phyloP scores from a whole-genome alignment of 306 rosid genomes.

The Acacia crassicarpa region DNA sequence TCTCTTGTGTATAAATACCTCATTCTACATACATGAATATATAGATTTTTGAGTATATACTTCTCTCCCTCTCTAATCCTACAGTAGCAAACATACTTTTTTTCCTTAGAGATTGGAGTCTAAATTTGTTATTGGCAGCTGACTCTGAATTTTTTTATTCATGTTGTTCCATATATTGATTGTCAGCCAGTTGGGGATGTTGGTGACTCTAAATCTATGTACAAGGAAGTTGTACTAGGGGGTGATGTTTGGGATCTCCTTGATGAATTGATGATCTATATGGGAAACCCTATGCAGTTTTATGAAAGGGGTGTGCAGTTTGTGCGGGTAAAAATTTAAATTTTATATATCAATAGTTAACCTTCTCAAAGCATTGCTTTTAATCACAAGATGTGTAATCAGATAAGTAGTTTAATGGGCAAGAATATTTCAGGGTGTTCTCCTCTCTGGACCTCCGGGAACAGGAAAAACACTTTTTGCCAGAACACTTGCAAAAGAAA shows the following conservation, averaged over 20 bases:
- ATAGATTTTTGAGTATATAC: too few relatives aligned
- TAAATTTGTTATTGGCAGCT: conserved; percentile 17
- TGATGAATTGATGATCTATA: conserved; percentile 93
- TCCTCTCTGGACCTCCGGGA: conserved; percentile 99
- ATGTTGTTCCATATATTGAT: neutral
- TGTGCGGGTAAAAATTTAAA: conserved; percentile 75
- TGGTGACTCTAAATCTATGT: conserved; percentile 83
- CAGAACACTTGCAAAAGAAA: conserved; percentile 85
- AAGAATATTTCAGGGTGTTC: conserved; percentile 75
- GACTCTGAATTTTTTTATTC: conserved; percentile 1
- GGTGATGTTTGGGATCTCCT: conserved; percentile 99
- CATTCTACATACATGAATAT: too few relatives aligned
- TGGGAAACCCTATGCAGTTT: conserved; percentile 98
- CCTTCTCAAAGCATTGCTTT: conserved; percentile 26
- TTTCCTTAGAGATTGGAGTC: conserved; percentile 12
- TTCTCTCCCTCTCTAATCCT: too few relatives aligned
- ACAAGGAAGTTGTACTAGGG: conserved; percentile 90
- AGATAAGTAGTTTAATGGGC: conserved; percentile 33
- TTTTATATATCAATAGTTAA: conserved; percentile 18
- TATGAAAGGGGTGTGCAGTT: conserved; percentile 85
- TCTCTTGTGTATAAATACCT: too few relatives aligned
- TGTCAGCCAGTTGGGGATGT: conserved; percentile 85
- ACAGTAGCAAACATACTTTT: neutral
- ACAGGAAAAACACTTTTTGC: conserved; percentile 99
- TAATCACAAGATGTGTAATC: conserved; percentile 4